Base-by-base conservation (phyloP, 768 basidiomycete species). In the Mycena vitilis region DNA sequence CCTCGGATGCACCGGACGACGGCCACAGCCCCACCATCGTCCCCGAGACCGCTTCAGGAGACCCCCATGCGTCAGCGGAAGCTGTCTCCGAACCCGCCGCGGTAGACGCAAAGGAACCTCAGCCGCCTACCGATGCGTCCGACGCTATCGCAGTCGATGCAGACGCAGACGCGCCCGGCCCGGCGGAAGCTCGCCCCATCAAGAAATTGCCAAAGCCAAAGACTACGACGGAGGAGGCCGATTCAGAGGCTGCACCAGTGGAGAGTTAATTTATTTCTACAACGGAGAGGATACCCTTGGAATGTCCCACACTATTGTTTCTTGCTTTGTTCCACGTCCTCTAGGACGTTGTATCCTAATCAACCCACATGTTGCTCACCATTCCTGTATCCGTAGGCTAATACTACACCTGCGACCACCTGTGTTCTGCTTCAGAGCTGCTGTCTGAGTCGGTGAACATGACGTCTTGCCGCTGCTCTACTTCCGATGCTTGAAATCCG, bases 361-460 rank as follows among this genome's bases (percentile, higher is more conserved):
- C 40, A 30, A 57, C 59, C 18, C 55, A 20, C 49, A 38, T 67
- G 58, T 61, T 66, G 60, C 53, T 48, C 25, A 57, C 25, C 60
- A 56, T 52, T 40, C 57, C 53, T 68, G 67, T 68, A 68, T 52
- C 58, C 61, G 54, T 56, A 62, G 66, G 56, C 47, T 68, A 68
- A 62, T 62, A 22, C 23, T 40, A 34, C 52, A 2, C 34, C 58
- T 66, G 36, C 53, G 42, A 40, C 42, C 15, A 45, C 5, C 20
- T 44, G 40, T 30, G 5, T 30, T 30, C 30, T 30, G 30, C 30
- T 3, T 30, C 30, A 5, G 5, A 30, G 30, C 30, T 30, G 30
- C 30, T n/a, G 5, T 30, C 30, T 30, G 5, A 30, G 30, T 30
- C 30, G 30, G 30, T 30, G 30, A 30, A 2, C 30, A 30, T 5